phyloP scores from a whole-genome alignment of 768 basidiomycete genomes.

The Rhizopogon roseolus region DNA sequence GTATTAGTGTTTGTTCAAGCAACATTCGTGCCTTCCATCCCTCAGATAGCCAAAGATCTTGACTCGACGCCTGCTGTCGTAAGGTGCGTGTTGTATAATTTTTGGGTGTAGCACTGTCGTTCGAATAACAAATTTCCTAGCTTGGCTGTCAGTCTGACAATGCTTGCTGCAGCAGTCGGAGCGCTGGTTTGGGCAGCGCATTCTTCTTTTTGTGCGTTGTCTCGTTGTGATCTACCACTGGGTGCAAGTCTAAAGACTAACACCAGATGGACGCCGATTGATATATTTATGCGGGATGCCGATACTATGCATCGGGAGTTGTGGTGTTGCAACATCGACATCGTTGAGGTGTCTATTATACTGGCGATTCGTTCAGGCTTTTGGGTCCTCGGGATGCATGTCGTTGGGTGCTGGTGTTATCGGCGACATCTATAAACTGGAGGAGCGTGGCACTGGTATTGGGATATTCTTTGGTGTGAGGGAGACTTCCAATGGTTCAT shows the following conservation, averaged over 20 bases:
- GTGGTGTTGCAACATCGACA: conserved; percentile 47
- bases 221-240: conserved; percentile 1
- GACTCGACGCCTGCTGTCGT: conserved; percentile 49
- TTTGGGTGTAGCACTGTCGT: neutral
- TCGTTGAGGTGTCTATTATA: conserved; percentile 45
- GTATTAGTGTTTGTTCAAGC: conserved; percentile 58
- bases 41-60: conserved; percentile 60
- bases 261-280: conserved; percentile 53
- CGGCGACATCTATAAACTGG: conserved; percentile 54
- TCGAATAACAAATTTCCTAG: conserved; percentile 13
- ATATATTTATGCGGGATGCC: conserved; percentile 46
- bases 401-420: conserved; percentile 54
- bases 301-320: conserved; percentile 46
- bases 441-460: conserved; percentile 46
- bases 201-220: conserved; percentile 36
- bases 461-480: conserved; percentile 48
- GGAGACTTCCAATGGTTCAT: neutral
- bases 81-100: conserved; percentile 29
- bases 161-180: conserved; percentile 37
- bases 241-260: neutral
- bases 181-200: conserved; percentile 44
- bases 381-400: conserved; percentile 49
- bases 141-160: conserved; percentile 42
- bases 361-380: conserved; percentile 56
- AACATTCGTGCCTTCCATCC: conserved; percentile 65